A percentile compares a stretch with the other conserved stretches of the same genome.
Evolutionary conservation across 2,329 filamentous ascomycete species (phyloP).

Genomic region (Trichoderma cornu-damae): DNA sequence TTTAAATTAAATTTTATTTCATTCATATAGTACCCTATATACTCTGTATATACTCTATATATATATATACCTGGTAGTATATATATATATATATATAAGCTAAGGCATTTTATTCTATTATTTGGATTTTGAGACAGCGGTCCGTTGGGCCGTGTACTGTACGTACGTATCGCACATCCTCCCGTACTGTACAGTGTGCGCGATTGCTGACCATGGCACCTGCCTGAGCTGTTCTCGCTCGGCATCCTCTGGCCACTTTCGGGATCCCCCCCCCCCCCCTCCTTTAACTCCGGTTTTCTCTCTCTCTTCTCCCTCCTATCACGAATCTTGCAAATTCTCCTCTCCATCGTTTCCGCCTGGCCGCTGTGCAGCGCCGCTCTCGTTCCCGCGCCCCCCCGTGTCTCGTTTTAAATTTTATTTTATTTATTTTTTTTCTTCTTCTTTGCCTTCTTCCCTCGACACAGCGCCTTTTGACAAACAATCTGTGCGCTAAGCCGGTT

Average conservation of each 20-base stretch:
- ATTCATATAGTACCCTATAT: too few relatives aligned
- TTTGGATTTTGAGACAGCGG: background rate
- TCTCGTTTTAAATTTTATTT: background rate
- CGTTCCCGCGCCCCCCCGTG: background rate
- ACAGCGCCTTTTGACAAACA: background rate
- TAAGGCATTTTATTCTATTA: too few relatives aligned
- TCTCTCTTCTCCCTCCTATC: background rate
- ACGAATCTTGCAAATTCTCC: background rate
- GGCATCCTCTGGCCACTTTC: slow-evolving; percentile 6
- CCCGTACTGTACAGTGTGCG: background rate
- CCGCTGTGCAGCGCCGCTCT: slow-evolving; percentile 4
- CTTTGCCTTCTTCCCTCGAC: background rate
- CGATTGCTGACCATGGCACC: slow-evolving; percentile 13
- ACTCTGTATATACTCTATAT: too few relatives aligned
- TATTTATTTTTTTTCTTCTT: background rate
- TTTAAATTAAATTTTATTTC: too few relatives aligned
- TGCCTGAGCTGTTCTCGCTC: slow-evolving; percentile 1
- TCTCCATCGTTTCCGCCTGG: slow-evolving; percentile 9
- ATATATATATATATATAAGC: too few relatives aligned
- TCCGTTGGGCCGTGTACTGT: background rate
- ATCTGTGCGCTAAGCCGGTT: slow-evolving; percentile 5
- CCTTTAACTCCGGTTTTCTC: background rate
- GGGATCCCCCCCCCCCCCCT: background rate
- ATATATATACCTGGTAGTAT: too few relatives aligned
- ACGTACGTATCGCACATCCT: background rate